Evolutionary conservation across 2,329 filamentous ascomycete species (phyloP).

Genomic region (Cephalotrichum gorgonifer): DNA sequence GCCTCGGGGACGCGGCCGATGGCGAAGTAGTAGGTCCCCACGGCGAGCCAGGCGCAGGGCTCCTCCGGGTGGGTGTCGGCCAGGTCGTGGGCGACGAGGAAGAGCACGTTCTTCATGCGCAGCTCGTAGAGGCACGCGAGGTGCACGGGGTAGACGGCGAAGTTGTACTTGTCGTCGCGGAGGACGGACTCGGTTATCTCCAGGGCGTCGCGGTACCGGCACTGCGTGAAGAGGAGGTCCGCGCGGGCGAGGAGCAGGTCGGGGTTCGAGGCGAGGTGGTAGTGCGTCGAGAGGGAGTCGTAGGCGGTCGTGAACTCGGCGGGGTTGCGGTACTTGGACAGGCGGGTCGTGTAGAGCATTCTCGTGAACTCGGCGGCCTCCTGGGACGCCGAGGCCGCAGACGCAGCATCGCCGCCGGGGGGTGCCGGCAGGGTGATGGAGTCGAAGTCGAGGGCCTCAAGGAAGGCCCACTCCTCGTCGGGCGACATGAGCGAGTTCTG

Average conservation of each 20-base stretch:
- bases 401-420: background rate
- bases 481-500: slow-evolving; percentile 88
- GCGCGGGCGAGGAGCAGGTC: slow-evolving; percentile 86
- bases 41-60: slow-evolving; percentile 85
- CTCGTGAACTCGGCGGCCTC: slow-evolving; percentile 90
- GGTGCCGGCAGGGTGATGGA: slow-evolving; percentile 52
- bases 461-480: slow-evolving; percentile 80
- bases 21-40: slow-evolving; percentile 87
- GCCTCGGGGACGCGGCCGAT: slow-evolving; percentile 88
- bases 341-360: slow-evolving; percentile 88
- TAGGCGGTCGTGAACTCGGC: slow-evolving; percentile 73
- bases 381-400: slow-evolving; percentile 49
- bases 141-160: slow-evolving; percentile 80
- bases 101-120: slow-evolving; percentile 75
- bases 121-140: slow-evolving; percentile 87
- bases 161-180: slow-evolving; percentile 77
- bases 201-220: slow-evolving; percentile 80
- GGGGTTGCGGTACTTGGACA: slow-evolving; percentile 92
- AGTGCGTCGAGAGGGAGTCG: slow-evolving; percentile 87
- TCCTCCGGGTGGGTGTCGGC: slow-evolving; percentile 87
- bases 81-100: slow-evolving; percentile 84
- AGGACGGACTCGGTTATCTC: slow-evolving; percentile 76
- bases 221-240: slow-evolving; percentile 88
- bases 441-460: slow-evolving; percentile 85
- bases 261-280: slow-evolving; percentile 74